phyloP scores from a whole-genome alignment of 306 rosid genomes.

The Mucuna pruriens region DNA sequence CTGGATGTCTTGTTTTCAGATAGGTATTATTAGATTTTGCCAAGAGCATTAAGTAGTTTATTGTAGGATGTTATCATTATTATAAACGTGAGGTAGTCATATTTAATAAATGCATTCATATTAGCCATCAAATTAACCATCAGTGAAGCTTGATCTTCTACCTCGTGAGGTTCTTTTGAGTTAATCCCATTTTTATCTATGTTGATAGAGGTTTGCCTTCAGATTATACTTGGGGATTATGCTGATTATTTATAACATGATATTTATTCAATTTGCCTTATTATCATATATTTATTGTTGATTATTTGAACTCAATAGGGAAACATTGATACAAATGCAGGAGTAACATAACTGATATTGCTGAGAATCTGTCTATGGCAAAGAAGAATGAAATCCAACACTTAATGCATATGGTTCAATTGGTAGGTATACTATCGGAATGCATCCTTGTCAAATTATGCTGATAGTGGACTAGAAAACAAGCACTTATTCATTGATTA shows the following conservation, averaged over 20 bases:
- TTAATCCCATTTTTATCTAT: slow-evolving; percentile 3
- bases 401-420: slow-evolving; percentile 59
- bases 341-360: slow-evolving; percentile 66
- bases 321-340: slow-evolving; percentile 55
- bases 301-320: slow-evolving; percentile 27
- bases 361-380: slow-evolving; percentile 52
- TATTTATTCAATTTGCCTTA: neutral
- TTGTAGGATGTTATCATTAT: slow-evolving; percentile 9
- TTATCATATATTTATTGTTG: slow-evolving; percentile 30
- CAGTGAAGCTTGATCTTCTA: slow-evolving; percentile 21
- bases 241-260: neutral
- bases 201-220: slow-evolving; percentile 26
- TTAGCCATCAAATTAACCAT: slow-evolving; percentile 4
- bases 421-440: slow-evolving; percentile 52
- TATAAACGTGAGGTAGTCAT: slow-evolving; percentile 16
- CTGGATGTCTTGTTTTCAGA: slow-evolving; percentile 65
- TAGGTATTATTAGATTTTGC: slow-evolving; percentile 49
- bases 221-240: slow-evolving; percentile 6
- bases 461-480: slow-evolving; percentile 28
- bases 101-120: neutral
- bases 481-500: slow-evolving; percentile 20
- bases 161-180: neutral
- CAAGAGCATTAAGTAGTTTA: slow-evolving; percentile 13
- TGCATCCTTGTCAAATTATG: slow-evolving; percentile 24
- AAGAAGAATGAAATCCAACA: slow-evolving; percentile 73